Evolutionary conservation across 73 alveolate genomes (phyloP).

Genomic region (Halteria grandinella): DNA sequence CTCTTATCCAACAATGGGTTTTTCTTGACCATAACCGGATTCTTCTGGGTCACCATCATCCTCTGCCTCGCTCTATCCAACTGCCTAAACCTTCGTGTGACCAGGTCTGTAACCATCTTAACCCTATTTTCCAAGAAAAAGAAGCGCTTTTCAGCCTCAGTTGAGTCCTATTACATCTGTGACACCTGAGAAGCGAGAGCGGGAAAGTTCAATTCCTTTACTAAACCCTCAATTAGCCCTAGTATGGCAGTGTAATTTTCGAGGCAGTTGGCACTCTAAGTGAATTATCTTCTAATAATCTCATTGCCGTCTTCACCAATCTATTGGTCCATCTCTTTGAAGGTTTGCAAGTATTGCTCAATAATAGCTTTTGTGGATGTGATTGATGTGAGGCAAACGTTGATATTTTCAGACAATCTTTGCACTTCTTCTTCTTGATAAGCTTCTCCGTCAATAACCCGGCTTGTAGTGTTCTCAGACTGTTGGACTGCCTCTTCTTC

Average conservation of each 20-base stretch:
- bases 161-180: not conserved
- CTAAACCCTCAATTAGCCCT: constrained; percentile 19
- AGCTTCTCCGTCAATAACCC: constrained; percentile 10
- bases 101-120: not conserved
- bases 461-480: constrained; percentile 39
- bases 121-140: constrained; percentile 34
- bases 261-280: constrained; percentile 27
- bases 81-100: not conserved
- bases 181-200: not conserved
- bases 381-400: constrained; percentile 15
- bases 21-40: constrained; percentile 4
- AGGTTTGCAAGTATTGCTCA: constrained; percentile 7
- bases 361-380: constrained; percentile 1
- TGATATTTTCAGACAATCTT: not conserved
- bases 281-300: constrained; percentile 7
- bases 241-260: constrained; percentile 11
- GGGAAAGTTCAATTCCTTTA: not conserved
- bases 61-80: constrained; percentile 5
- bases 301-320: constrained; percentile 51
- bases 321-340: constrained; percentile 1
- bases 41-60: constrained; percentile 11
- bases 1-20: constrained; percentile 41
- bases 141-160: constrained; percentile 28
- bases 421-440: constrained; percentile 14
- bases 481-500: too few relatives aligned